phyloP scores from a whole-genome alignment of 371 early-diverging fungal genomes.

The Chytridium lagenaria region DNA sequence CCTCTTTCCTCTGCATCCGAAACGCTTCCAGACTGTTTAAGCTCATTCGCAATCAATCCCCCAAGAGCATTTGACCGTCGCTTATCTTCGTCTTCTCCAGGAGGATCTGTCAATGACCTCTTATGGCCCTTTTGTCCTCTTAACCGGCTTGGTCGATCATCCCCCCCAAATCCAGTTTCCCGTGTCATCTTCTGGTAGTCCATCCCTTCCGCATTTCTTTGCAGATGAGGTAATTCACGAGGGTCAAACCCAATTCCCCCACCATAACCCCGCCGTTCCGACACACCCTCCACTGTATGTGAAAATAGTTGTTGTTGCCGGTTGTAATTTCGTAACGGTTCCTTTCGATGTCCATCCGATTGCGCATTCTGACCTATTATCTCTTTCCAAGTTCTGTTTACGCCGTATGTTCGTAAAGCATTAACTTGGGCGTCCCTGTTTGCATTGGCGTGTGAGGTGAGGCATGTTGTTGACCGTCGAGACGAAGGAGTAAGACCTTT shows the following conservation, averaged over 20 bases:
- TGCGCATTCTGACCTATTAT: background rate
- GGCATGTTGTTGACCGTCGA: background rate
- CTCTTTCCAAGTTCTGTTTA: background rate
- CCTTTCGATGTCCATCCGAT: background rate
- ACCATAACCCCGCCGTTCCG: too few relatives aligned
- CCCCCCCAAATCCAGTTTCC: too few relatives aligned
- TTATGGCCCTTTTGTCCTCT: background rate
- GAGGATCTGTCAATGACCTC: background rate
- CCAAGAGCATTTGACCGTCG: background rate
- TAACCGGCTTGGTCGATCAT: too few relatives aligned
- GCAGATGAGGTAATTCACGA: background rate
- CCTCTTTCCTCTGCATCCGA: background rate
- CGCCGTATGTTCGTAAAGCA: background rate
- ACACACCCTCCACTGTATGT: background rate
- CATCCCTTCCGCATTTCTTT: too few relatives aligned
- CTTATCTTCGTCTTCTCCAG: background rate
- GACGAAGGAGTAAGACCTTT: background rate
- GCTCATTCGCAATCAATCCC: background rate
- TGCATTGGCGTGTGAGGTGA: background rate
- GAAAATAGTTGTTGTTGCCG: background rate
- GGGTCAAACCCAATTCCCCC: background rate
- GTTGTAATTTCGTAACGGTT: background rate
- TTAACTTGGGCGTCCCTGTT: background rate
- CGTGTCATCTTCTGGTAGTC: too few relatives aligned
- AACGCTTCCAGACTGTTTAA: background rate